A percentile compares a stretch with the other conserved stretches of the same genome.
phyloP scores from a whole-genome alignment of 2,329 filamentous ascomycete species.

The Tolypocladium album region DNA sequence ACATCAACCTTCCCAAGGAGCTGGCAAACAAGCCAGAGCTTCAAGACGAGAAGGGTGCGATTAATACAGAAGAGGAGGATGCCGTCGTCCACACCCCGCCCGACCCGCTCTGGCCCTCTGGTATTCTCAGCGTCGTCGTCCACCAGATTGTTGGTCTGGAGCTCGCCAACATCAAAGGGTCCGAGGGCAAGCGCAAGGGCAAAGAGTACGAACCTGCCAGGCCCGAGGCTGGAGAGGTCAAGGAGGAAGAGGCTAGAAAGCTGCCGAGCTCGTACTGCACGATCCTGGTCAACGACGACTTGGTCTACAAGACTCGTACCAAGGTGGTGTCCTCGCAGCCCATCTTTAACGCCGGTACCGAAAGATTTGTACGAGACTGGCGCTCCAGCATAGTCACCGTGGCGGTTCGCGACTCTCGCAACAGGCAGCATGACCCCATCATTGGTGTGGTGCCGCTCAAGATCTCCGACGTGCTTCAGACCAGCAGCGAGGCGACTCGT shows the following conservation, averaged over 20 bases:
- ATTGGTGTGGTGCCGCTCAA: constrained; percentile 86
- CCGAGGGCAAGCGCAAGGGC: constrained; percentile 67
- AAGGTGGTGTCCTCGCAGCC: constrained; percentile 92
- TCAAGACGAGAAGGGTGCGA: constrained; percentile 72
- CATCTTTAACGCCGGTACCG: constrained; percentile 94
- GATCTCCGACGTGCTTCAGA: constrained; percentile 78
- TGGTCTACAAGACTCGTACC: constrained; percentile 86
- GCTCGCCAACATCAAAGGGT: constrained; percentile 83
- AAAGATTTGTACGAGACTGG: constrained; percentile 91
- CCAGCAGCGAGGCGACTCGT: constrained; percentile 71
- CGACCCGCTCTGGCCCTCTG: constrained; percentile 92
- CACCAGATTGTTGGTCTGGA: constrained; percentile 95
- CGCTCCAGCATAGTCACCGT: constrained; percentile 76
- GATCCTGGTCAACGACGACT: constrained; percentile 77
- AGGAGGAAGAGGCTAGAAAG: constrained; percentile 69
- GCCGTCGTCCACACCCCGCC: constrained; percentile 83
- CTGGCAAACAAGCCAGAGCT: constrained; percentile 66
- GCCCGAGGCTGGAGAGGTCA: constrained; percentile 68
- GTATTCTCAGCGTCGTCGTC: constrained; percentile 73
- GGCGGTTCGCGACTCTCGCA: constrained; percentile 77
- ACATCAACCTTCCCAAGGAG: constrained; percentile 62
- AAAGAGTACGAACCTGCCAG: constrained; percentile 84
- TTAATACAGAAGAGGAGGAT: constrained; percentile 63
- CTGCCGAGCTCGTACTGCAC: constrained; percentile 92
- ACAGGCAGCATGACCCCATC: constrained; percentile 89